Conservation (phyloP, 495 filamentous ascomycete genomes). For the Trichoderma virens region DNA sequence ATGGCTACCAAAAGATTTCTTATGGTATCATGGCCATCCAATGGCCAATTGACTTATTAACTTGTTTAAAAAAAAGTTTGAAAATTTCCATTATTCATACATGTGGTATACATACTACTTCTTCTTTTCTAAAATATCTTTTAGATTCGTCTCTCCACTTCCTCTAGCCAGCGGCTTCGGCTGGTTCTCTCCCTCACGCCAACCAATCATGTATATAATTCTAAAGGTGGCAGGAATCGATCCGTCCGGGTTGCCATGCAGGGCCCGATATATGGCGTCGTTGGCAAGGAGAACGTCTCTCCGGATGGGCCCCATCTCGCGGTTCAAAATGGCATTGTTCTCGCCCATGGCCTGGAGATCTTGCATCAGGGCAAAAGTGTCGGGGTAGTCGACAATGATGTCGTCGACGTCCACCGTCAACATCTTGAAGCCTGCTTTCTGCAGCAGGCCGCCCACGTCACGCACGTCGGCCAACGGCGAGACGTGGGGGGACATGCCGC, state of each 20-base stretch:
- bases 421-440: slow-evolving; percentile 86
- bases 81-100: not conserved
- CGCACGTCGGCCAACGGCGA: slow-evolving; percentile 87
- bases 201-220: slow-evolving; percentile 95
- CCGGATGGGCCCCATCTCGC: slow-evolving; percentile 64
- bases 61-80: not conserved
- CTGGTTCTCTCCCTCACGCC: slow-evolving; percentile 80
- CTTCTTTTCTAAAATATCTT: slow-evolving; percentile 61
- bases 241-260: slow-evolving; percentile 67
- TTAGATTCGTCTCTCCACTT: slow-evolving; percentile 72
- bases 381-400: slow-evolving; percentile 91
- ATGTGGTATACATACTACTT: slow-evolving; percentile 12
- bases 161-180: slow-evolving; percentile 72
- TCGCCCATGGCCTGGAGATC: slow-evolving; percentile 96
- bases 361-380: slow-evolving; percentile 81
- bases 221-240: slow-evolving; percentile 83
- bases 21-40: not conserved
- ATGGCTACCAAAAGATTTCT: not conserved
- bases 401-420: slow-evolving; percentile 97
- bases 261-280: slow-evolving; percentile 77
- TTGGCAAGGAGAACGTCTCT: slow-evolving; percentile 82
- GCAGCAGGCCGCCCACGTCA: slow-evolving; percentile 82
- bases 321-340: slow-evolving; percentile 74
- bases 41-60: not conserved
- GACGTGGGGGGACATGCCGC: slow-evolving; percentile 79